Evolutionary conservation across 352 stramenopile species (phyloP), one percentile per base, ranked within the genome.

Genomic region (Globisporangium carolinianum): DNA sequence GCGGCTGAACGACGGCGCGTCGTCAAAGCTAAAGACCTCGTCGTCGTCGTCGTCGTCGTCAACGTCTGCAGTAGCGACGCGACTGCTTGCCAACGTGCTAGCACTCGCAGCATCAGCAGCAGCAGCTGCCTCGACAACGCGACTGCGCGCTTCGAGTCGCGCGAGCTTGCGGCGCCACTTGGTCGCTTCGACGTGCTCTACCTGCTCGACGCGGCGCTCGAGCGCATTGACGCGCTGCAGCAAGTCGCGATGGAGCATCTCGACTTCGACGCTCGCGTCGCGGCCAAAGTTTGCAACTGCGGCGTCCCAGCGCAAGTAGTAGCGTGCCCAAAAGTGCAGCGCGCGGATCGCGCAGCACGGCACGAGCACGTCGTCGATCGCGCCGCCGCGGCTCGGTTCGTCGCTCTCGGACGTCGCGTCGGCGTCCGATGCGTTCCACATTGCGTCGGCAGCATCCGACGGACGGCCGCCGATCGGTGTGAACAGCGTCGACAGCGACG

Each of bases 301-400:
- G 0, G 81, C 72, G 47, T 94, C 80, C 79, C 81, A 92, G 5
- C 84, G 79, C 56, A 94, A 55, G 42, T 91, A 94, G 57, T 92
- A 94, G 14, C 79, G 71, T 11, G 73, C 69, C 84, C 84, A 94
- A 32, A 94, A 90, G 45, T 72, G 67, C 10, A 94, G 61, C 41
- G 78, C 73, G 35, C 87, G 88, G 14, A 87, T 79, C 49, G 77
- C 75, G 24, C 70, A 79, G 42, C 77, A 86, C 24, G 82, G 84
- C 8, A 88, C 67, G 15, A 94, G 78, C 42, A 92, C 73, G 53
- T 89, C 73, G 53, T 85, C 73, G 32, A 73, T 72, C 3, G 65
- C 67, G 1, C 61, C 61, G 39, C 39, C 11, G 4, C 72, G 60
- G 54, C 67, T 72, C 12, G 70, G 61, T 5, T 76, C 66, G 52